A percentile compares a stretch with the other conserved stretches of the same genome.
Conservation (phyloP, 495 filamentous ascomycete species). For the Neurospora africana region DNA sequence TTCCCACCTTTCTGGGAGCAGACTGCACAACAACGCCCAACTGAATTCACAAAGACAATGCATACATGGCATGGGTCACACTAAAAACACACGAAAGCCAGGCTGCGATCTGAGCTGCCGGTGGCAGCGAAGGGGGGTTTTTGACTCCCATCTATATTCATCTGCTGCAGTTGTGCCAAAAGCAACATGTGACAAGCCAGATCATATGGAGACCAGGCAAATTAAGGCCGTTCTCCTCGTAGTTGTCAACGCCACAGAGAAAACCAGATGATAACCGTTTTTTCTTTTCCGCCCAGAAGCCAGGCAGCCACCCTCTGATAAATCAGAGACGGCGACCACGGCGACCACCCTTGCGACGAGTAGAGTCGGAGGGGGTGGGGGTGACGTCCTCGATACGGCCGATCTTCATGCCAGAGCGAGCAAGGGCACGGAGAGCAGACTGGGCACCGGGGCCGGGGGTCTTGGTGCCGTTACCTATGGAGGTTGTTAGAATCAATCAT, state of each 20-base stretch:
- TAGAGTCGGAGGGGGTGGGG: conserved; percentile 96
- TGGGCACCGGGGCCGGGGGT: conserved; percentile 97
- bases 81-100: not conserved
- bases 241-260: conserved; percentile 49
- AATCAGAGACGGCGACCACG: conserved; percentile 98
- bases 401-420: conserved; percentile 98
- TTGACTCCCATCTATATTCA: conserved; percentile 26
- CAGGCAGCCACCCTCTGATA: conserved; percentile 20
- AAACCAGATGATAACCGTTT: conserved; percentile 34
- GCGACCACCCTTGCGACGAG: conserved; percentile 98
- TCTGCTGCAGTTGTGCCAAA: conserved; percentile 39
- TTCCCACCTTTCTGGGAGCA: not conserved
- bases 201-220: conserved; percentile 55
- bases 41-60: not conserved
- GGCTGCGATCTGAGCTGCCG: not conserved
- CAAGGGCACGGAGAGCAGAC: conserved; percentile 95
- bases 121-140: conserved; percentile 1
- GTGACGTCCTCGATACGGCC: conserved; percentile 99
- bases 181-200: conserved; percentile 43
- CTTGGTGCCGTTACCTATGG: conserved; percentile 91
- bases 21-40: not conserved
- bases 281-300: conserved; percentile 20
- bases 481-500: not conserved
- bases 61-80: not conserved
- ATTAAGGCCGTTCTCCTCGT: conserved; percentile 56